Conservation (phyloP, 1,284 basidiomycete species). For the Cystobasidium sp. region DNA sequence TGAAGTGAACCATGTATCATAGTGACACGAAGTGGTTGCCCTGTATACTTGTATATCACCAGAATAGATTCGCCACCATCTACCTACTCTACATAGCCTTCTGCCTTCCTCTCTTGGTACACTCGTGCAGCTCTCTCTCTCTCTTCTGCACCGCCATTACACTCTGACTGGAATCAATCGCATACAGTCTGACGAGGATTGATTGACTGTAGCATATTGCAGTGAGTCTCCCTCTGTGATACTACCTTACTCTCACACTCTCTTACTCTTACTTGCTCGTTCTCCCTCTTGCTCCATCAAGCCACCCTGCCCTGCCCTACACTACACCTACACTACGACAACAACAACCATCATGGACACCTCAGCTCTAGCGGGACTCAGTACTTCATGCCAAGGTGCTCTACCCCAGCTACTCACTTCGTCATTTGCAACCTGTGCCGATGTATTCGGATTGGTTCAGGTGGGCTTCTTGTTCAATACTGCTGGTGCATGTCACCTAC, state of each 20-base stretch:
- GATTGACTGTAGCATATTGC: too few species aligned
- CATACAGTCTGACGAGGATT: too few species aligned
- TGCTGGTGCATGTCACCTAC: background rate
- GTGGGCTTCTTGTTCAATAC: background rate
- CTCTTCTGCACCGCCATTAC: too few species aligned
- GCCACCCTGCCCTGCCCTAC: too few species aligned
- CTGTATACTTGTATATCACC: background rate
- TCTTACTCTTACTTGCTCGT: background rate
- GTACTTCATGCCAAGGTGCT: constrained; percentile 27
- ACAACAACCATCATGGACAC: constrained; percentile 21
- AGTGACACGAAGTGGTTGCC: too few species aligned
- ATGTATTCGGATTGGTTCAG: constrained; percentile 26
- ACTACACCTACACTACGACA: too few species aligned
- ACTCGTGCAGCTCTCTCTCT: too few species aligned
- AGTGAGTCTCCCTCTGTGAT: too few species aligned
- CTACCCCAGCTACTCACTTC: constrained; percentile 30
- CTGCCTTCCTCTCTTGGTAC: too few species aligned
- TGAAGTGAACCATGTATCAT: background rate
- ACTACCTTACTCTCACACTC: background rate
- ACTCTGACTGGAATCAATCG: too few species aligned
- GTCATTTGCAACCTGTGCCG: constrained; percentile 26
- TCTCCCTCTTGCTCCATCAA: background rate
- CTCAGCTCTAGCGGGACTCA: constrained; percentile 14
- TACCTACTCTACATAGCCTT: too few species aligned
- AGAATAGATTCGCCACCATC: constrained; percentile 1